Evolutionary conservation across 2,329 filamentous ascomycete genomes (phyloP).

Genomic region (Alternaria ventricosa): DNA sequence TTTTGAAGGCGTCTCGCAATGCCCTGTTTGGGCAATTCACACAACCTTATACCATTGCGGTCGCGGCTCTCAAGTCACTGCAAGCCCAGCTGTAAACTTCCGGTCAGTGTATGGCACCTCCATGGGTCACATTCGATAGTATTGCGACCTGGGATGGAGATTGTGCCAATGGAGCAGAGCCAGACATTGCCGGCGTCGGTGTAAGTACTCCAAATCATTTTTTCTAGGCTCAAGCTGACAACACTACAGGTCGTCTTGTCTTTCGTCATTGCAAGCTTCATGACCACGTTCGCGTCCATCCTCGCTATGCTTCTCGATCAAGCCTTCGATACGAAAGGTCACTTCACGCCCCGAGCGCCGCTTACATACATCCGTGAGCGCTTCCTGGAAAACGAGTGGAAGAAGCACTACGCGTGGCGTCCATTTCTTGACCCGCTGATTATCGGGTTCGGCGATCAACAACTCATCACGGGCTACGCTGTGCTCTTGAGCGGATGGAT

Average conservation of each 20-base stretch:
- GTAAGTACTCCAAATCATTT: conserved; percentile 9
- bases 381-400: conserved; percentile 36
- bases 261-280: conserved; percentile 37
- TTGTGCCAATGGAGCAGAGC: conserved; percentile 33
- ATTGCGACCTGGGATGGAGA: conserved; percentile 24
- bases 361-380: conserved; percentile 32
- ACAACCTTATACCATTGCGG: not conserved
- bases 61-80: not conserved
- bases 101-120: conserved; percentile 29
- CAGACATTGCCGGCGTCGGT: conserved; percentile 40
- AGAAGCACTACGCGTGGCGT: conserved; percentile 38
- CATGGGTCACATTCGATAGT: conserved; percentile 40
- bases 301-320: conserved; percentile 44
- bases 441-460: conserved; percentile 41
- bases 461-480: conserved; percentile 41
- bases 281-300: conserved; percentile 40
- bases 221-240: not conserved
- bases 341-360: conserved; percentile 27
- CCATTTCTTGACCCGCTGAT: conserved; percentile 41
- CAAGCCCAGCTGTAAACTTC: not conserved
- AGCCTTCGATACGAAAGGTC: conserved; percentile 34
- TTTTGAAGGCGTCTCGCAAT: not conserved
- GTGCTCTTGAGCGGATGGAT: conserved; percentile 42
- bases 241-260: conserved; percentile 36
- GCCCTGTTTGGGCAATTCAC: not conserved